Evolutionary conservation across 345 rosid species (phyloP).

Genomic region (Rhodomyrtus tomentosa): DNA sequence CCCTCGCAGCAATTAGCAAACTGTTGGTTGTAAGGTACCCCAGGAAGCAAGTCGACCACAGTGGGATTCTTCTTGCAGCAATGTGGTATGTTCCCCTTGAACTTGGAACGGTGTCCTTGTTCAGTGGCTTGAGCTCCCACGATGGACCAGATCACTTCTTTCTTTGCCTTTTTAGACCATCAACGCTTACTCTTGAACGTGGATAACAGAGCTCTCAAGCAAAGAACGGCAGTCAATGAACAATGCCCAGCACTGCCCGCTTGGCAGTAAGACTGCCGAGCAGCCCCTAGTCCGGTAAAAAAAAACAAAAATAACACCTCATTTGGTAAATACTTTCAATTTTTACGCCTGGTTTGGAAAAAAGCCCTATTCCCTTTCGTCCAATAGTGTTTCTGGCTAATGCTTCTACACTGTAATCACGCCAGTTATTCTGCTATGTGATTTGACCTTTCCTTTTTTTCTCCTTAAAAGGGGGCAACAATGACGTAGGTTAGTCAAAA

Average conservation of each 20-base stretch:
- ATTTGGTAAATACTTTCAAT: too few relatives aligned
- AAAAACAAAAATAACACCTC: too few relatives aligned
- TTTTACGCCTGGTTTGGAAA: too few relatives aligned
- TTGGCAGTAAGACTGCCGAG: too few relatives aligned
- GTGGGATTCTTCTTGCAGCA: slow-evolving; percentile 26
- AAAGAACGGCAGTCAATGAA: too few relatives aligned
- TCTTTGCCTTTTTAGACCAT: too few relatives aligned
- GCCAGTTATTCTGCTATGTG: background rate
- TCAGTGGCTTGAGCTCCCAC: slow-evolving; percentile 35
- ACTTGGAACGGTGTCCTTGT: slow-evolving; percentile 45
- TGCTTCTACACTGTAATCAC: background rate
- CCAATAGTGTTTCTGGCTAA: background rate
- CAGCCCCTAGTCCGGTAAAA: too few relatives aligned
- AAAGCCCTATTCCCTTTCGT: background rate
- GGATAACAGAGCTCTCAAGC: too few relatives aligned
- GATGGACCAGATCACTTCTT: slow-evolving; percentile 40
- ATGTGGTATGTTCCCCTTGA: slow-evolving; percentile 34
- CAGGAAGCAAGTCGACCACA: slow-evolving; percentile 35
- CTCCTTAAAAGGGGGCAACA: background rate
- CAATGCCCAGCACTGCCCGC: too few relatives aligned
- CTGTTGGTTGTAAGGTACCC: slow-evolving; percentile 34
- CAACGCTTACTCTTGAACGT: too few relatives aligned
- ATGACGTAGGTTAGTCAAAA: background rate
- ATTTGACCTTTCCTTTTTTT: background rate
- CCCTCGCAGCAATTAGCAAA: slow-evolving; percentile 37